These are phyloP conservation scores for Solanum etuberosum DNA, from an alignment of 257 asterid genomes.

Conservation along the genomic window DNA sequence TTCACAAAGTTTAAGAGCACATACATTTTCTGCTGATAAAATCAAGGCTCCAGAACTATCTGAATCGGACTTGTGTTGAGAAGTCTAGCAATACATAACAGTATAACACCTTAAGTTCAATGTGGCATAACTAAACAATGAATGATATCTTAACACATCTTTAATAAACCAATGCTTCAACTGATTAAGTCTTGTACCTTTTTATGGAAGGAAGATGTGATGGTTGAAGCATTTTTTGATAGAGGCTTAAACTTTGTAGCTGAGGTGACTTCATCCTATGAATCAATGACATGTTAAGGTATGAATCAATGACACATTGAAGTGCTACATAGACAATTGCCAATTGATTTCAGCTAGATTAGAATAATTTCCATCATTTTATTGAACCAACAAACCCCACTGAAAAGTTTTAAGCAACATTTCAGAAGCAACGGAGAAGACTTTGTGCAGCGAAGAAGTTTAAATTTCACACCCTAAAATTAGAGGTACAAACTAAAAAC, in stretches of 20 bases:
- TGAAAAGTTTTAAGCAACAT: background rate
- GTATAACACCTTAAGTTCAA: background rate
- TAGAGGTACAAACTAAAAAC: background rate
- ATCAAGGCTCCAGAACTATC: constrained; percentile 10
- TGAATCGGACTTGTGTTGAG: constrained; percentile 10
- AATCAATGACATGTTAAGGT: background rate
- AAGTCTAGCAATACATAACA: background rate
- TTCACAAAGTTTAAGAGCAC: background rate
- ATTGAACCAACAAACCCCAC: background rate
- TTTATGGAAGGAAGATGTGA: constrained; percentile 27
- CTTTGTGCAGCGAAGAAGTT: background rate
- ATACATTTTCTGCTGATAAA: constrained; percentile 13
- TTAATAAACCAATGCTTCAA: background rate
- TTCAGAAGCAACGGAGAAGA: background rate
- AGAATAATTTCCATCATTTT: background rate
- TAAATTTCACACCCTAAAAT: background rate
- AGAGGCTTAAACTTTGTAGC: constrained; percentile 17
- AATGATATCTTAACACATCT: background rate
- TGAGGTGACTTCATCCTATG: constrained; percentile 21
- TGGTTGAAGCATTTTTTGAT: constrained; percentile 17
- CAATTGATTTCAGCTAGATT: background rate
- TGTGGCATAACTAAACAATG: background rate
- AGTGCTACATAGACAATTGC: background rate
- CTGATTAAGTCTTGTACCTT: constrained; percentile 21
- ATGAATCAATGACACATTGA: background rate